Conservation (phyloP, 495 filamentous ascomycete genomes). For the Parathielavia appendiculata region DNA sequence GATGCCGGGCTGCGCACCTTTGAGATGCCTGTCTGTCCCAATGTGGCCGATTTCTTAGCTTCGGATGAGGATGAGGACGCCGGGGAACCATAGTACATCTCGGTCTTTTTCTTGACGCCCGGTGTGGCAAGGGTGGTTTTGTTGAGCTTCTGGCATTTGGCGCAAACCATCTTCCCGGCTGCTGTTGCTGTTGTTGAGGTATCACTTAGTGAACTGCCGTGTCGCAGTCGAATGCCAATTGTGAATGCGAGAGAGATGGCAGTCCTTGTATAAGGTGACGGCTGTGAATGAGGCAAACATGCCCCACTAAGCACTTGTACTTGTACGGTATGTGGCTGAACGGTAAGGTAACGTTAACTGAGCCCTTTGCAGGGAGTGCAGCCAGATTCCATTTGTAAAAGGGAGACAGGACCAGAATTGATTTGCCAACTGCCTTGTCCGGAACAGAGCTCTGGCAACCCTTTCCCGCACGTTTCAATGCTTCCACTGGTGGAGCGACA, state of each 20-base stretch:
- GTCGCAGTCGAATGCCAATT: background rate
- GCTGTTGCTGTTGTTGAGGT: background rate
- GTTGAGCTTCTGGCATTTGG: conserved; percentile 59
- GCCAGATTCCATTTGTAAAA: background rate
- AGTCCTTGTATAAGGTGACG: too few relatives aligned
- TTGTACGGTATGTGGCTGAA: too few relatives aligned
- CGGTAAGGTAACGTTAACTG: too few relatives aligned
- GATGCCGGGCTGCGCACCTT: conserved; percentile 38
- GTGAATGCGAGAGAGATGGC: background rate
- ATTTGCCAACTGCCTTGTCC: background rate
- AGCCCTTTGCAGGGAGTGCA: too few relatives aligned
- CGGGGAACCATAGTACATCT: conserved; percentile 66
- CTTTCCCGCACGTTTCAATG: background rate
- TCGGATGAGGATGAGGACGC: conserved; percentile 39
- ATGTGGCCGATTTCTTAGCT: conserved; percentile 46
- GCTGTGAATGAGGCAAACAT: too few relatives aligned
- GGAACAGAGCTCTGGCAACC: background rate
- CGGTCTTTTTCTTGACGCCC: conserved; percentile 63
- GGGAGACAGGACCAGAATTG: background rate
- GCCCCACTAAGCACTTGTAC: too few relatives aligned
- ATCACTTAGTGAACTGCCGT: background rate
- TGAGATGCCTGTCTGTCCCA: conserved; percentile 51
- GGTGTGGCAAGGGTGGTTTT: conserved; percentile 65
- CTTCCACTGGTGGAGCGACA: background rate
- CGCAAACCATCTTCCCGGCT: conserved; percentile 55